Conservation (phyloP, 352 stramenopile genomes). For the Phytophthora constricta region DNA sequence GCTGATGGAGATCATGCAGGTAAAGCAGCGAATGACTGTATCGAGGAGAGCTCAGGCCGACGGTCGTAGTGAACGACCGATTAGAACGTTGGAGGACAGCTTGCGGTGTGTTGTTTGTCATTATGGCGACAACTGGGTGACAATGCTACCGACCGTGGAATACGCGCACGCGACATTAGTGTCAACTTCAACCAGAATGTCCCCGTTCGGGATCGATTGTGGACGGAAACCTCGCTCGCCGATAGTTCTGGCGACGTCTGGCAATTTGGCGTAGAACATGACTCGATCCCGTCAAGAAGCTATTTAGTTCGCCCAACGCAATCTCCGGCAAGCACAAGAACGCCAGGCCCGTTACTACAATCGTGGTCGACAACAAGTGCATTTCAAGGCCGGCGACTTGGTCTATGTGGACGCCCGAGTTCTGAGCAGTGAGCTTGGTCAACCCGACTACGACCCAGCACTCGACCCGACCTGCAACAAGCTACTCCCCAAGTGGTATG, state of each 20-base stretch:
- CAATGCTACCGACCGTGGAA: slow-evolving; percentile 11
- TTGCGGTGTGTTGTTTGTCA: slow-evolving; percentile 14
- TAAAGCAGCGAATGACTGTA: slow-evolving; percentile 18
- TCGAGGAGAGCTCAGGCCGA: slow-evolving; percentile 11
- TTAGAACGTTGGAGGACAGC: slow-evolving; percentile 9
- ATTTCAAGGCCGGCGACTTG: slow-evolving; percentile 8
- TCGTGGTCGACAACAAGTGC: slow-evolving; percentile 2
- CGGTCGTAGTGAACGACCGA: slow-evolving; percentile 6
- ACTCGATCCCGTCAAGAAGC: slow-evolving; percentile 7
- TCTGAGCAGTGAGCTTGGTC: not conserved
- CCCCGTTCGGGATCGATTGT: slow-evolving; percentile 9
- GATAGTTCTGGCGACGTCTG: slow-evolving; percentile 4
- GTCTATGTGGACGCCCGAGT: slow-evolving; percentile 4
- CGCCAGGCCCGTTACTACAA: slow-evolving; percentile 4
- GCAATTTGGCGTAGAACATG: no score
- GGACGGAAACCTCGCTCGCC: slow-evolving; percentile 6
- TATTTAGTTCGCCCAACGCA: slow-evolving; percentile 9
- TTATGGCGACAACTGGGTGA: slow-evolving; percentile 13
- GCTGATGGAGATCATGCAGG: slow-evolving; percentile 15
- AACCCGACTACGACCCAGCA: slow-evolving; percentile 4
- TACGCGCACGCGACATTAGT: slow-evolving; percentile 14
- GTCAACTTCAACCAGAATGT: slow-evolving; percentile 5
- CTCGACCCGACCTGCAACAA: slow-evolving; percentile 1
- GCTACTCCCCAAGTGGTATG: slow-evolving; percentile 11
- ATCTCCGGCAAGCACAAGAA: slow-evolving; percentile 3